Base-by-base conservation (phyloP, 495 filamentous ascomycete species). In the Annulohypoxylon stygium region DNA sequence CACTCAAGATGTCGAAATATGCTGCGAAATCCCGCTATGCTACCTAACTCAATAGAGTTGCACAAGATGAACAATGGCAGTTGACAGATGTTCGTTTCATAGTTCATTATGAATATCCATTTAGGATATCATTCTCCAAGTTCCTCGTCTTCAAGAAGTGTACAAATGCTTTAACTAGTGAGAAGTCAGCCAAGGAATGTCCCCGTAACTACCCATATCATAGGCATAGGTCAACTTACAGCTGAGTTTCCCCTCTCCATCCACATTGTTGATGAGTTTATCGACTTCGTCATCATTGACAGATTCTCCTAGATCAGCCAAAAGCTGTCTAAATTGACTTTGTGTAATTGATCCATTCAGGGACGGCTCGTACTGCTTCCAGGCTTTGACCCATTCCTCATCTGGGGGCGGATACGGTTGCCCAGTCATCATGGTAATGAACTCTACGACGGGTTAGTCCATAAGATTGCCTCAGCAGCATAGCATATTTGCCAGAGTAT, bases 371-470 rank as follows among this genome's bases (percentile, higher is more conserved):
- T 70, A 76, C 41, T 73, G 58, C 36, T 69, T 74, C 78, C 78
- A 80, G 0, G 78, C 78, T 12, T 47, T 60, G 9, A 61, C 58
- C 54, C 78, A 73, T 3, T 75, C 75, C 11, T 47, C 71, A 26
- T 79, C 76, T 0, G 53, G 41, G 2, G 76, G 71, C 6, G 76
- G 74, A 23, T 76, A 73, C 2, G 73, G 68, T 36, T 75, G 75
- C 4, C 79, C 79, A 2, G 78, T 81, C 79, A 81, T 81, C 79
- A 81, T 81, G 11, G 79, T 69, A 60, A 81, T 78, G 47, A 81
- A 81, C 60, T 80, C 79, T 79, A 62, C 23, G 20, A 34, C 51
- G 20, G n/a, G 43, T 75, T 30, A 70, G 71, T 10, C 18, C 6
- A 47, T 64, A 63, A 10, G 7, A 33, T 33, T 30, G 5, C 30